Evolutionary conservation across 495 filamentous ascomycete genomes (phyloP).

Genomic region (Stereocaulon alpinum): DNA sequence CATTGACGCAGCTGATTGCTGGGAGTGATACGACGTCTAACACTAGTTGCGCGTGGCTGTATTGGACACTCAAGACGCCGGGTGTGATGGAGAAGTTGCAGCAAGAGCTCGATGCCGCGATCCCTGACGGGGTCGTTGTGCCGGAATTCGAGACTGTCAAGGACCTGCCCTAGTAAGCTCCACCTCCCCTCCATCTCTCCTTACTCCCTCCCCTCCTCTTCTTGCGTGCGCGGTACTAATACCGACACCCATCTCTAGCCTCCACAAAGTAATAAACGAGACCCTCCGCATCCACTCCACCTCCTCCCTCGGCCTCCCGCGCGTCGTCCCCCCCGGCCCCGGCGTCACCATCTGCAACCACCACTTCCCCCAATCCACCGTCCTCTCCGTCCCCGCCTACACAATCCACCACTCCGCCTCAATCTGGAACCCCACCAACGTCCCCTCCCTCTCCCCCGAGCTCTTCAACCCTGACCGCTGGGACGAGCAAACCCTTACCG

Average conservation of each 20-base stretch:
- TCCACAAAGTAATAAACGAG: slow-evolving; percentile 75
- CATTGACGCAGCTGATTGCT: slow-evolving; percentile 81
- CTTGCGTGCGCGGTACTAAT: too few species aligned
- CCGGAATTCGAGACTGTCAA: slow-evolving; percentile 62
- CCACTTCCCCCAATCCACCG: slow-evolving; percentile 63
- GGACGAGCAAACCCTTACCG: slow-evolving; percentile 42
- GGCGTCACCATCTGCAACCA: slow-evolving; percentile 47
- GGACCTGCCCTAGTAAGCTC: slow-evolving; percentile 58
- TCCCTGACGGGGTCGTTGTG: slow-evolving; percentile 50
- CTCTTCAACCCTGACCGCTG: slow-evolving; percentile 79
- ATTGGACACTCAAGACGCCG: slow-evolving; percentile 59
- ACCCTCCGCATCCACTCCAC: slow-evolving; percentile 85
- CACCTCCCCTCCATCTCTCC: background rate
- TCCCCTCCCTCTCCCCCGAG: slow-evolving; percentile 41
- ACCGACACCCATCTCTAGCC: too few species aligned
- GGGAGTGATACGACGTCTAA: slow-evolving; percentile 87
- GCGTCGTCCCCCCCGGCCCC: slow-evolving; percentile 55
- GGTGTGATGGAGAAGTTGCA: slow-evolving; percentile 64
- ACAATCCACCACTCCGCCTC: slow-evolving; percentile 72
- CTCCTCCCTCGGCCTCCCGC: slow-evolving; percentile 78
- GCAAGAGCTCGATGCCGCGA: slow-evolving; percentile 56
- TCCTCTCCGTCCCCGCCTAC: slow-evolving; percentile 77
- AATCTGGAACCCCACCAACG: slow-evolving; percentile 64
- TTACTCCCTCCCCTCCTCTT: background rate
- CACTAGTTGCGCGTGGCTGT: slow-evolving; percentile 78